Evolutionary conservation across 768 basidiomycete genomes (phyloP).

Genomic region (Steccherinum ochraceum): DNA sequence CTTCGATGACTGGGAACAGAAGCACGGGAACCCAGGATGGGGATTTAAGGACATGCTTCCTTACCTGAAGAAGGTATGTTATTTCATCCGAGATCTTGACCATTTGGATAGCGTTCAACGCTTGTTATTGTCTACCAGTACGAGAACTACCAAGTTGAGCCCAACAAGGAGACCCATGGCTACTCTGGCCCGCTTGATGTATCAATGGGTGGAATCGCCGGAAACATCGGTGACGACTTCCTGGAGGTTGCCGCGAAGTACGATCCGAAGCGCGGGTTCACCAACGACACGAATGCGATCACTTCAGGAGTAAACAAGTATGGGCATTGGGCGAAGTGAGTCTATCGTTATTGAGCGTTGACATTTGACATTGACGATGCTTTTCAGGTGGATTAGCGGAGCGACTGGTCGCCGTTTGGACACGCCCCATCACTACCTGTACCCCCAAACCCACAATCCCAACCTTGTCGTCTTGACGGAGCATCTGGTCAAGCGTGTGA

Average conservation of each 20-base stretch:
- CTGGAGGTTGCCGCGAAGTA: slow-evolving; percentile 38
- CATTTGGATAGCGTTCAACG: too few species aligned
- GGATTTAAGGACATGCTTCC: slow-evolving; percentile 48
- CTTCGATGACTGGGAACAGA: slow-evolving; percentile 50
- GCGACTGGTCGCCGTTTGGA: slow-evolving; percentile 52
- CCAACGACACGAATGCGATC: slow-evolving; percentile 45
- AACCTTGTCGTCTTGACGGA: slow-evolving; percentile 28
- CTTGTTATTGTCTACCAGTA: slow-evolving; percentile 9
- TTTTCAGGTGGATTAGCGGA: slow-evolving; percentile 45
- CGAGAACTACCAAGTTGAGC: slow-evolving; percentile 28
- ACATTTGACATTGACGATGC: not conserved
- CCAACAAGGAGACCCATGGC: slow-evolving; percentile 26
- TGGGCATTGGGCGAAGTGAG: too few species aligned
- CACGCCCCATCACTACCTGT: slow-evolving; percentile 36
- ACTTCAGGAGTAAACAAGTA: slow-evolving; percentile 32
- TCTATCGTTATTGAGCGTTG: not conserved
- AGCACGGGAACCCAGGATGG: slow-evolving; percentile 51
- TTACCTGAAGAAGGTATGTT: slow-evolving; percentile 35
- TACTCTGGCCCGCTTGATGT: slow-evolving; percentile 28
- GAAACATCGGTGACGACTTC: slow-evolving; percentile 39
- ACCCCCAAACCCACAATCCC: slow-evolving; percentile 21
- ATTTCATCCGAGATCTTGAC: too few species aligned
- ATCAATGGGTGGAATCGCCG: slow-evolving; percentile 33
- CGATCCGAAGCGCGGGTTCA: slow-evolving; percentile 37
- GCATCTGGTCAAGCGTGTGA: slow-evolving; percentile 27